phyloP scores from a whole-genome alignment of 306 rosid genomes.

The Arachis stenosperma region DNA sequence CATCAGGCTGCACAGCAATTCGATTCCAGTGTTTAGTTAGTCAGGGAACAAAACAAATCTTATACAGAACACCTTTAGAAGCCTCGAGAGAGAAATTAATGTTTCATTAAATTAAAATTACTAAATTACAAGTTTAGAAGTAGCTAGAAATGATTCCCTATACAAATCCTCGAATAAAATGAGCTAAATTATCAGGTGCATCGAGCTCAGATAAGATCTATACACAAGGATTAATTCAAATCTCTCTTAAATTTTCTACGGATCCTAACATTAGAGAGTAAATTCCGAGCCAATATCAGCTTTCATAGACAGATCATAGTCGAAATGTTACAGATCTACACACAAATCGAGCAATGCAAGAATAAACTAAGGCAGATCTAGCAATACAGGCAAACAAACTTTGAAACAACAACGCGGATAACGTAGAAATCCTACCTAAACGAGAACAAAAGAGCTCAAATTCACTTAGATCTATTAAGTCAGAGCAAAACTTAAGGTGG shows the following conservation, averaged over 20 bases:
- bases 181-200: too few relatives aligned
- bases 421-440: too few relatives aligned
- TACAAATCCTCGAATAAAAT: not conserved
- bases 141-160: not conserved
- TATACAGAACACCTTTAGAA: not conserved
- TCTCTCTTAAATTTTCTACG: too few relatives aligned
- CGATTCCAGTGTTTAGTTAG: not conserved
- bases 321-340: not conserved
- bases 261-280: not conserved
- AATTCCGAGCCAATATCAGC: not conserved
- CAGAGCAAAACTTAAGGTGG: not conserved
- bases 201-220: not conserved
- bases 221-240: not conserved
- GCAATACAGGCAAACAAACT: not conserved
- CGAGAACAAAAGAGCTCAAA: not conserved
- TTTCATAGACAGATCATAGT: not conserved
- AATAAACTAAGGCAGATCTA: not conserved
- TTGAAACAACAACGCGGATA: not conserved
- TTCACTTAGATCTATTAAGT: not conserved
- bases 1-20: conserved; percentile 66
- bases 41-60: not conserved
- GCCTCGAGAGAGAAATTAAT: not conserved
- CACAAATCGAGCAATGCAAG: not conserved
- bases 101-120: not conserved
- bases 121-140: not conserved